Conservation (phyloP, 768 basidiomycete genomes). For the Tricholoma matsutake region DNA sequence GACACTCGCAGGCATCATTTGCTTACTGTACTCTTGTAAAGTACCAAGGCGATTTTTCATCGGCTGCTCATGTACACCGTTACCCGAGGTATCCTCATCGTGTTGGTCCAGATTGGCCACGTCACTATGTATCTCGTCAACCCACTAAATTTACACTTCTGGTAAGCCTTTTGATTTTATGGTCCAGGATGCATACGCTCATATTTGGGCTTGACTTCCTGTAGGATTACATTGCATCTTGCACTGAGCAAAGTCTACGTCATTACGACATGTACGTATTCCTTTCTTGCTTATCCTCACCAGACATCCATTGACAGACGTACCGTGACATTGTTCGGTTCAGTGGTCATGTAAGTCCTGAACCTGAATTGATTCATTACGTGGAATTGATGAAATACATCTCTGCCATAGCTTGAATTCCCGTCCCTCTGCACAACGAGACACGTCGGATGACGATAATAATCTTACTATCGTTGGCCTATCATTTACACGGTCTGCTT, state of each 20-base stretch:
- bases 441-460: no score
- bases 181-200: not conserved
- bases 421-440: no score
- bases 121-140: slow-evolving; percentile 5
- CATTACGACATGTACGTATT: not conserved
- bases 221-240: slow-evolving; percentile 4
- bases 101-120: slow-evolving; percentile 7
- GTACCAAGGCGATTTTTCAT: slow-evolving; percentile 3
- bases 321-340: not conserved
- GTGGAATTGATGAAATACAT: no score
- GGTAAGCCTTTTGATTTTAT: not conserved
- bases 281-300: not conserved
- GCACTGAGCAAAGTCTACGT: slow-evolving; percentile 7
- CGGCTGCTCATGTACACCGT: slow-evolving; percentile 3
- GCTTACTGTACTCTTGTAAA: not conserved
- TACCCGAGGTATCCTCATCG: slow-evolving; percentile 9
- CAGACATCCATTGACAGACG: not conserved
- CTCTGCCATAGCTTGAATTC: no score
- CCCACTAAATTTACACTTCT: slow-evolving; percentile 4
- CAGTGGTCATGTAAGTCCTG: not conserved
- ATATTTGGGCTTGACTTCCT: not conserved
- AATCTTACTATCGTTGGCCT: no score
- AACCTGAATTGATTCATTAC: no score
- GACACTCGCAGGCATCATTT: not conserved
- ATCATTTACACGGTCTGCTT: no score